Base-by-base conservation (phyloP, 768 basidiomycete genomes). In the Lactifluus echinatus region DNA sequence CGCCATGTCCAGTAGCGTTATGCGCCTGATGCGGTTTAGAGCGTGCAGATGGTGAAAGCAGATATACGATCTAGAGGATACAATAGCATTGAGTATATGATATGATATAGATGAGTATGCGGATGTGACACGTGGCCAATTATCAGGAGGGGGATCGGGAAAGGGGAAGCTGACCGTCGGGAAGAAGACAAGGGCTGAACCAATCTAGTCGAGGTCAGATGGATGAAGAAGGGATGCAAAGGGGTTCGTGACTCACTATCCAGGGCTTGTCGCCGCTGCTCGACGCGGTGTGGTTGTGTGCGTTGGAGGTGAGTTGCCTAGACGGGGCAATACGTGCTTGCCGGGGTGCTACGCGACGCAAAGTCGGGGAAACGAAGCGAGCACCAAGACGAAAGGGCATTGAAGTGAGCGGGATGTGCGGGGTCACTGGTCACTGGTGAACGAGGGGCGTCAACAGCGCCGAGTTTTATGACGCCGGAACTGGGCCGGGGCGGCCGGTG, bases 1-100 rank as follows among this genome's bases (percentile, higher is more conserved):
- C 76, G 59, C 75, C 79, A 65, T 81, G 80, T 53, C 79, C 75
- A 58, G 78, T 74, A 48, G 79, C 78, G 66, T 76, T 77, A 69
- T 79, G 80, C 21, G 78, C 77, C 15, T 59, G 29, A 34, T 63
- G 62, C 21, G 50, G 39, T n/a, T 54, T 50, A n/a, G 47, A 48
- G 15, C 49, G 61, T 24, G 61, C 53, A 34, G 53, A 63, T 15
- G 63, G 63, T 33, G 63, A 64, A 3, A 63, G 31, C 40, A 63
- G 45, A 47, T 62, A 59, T 21, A 33, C 45, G 2, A 64, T 55
- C 60, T 63, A 36, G 23, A 43, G 24, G 15, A 21, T 28, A 8
- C 14, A n/a, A n/a, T n/a, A n/a, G n/a, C n/a, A n/a, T n/a, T n/a
- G n/a, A n/a, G n/a, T n/a, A n/a, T n/a, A n/a, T n/a, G n/a, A n/a